Evolutionary conservation across 176 grass and related monocot species (phyloP), one percentile per base, ranked within the genome.

Genomic region (Avena atlantica): DNA sequence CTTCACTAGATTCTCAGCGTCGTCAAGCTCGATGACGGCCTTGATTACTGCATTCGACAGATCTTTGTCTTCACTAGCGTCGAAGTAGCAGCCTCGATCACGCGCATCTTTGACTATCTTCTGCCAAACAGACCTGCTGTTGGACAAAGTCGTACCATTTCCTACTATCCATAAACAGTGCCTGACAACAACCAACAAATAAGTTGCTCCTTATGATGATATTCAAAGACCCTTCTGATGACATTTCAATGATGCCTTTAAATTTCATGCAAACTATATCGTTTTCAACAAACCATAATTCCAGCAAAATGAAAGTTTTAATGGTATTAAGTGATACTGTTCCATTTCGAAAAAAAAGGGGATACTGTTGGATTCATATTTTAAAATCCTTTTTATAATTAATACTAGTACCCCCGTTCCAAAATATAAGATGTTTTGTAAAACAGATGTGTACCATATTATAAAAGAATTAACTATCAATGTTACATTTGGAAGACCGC

Each of bases 131-230:
- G 91, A 89, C 53, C 25, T 73, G 31, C 87, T 89, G 42, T 76
- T 84, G 15, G 68, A 67, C 24, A 92, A 83, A 4, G 84, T 92
- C 6, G 15, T 56, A 11, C 44, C 87, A 17, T 92, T 92, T 50
- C 87, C 91, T 47, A 92, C 64, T 47, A 92, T 83, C 91, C 87
- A 89, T 27, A 89, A 85, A 69, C 87, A 89, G 31, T 92, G 81
- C 56, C 80, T 86, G 84, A 0, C 6, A 80, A 60, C 2, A 44
- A 47, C 29, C 1, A 74, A 36, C 31, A 23, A 52, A 66, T 19
- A 78, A 24, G 23, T 10, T 73, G 36, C 14, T 76, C 8, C 48
- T 31, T 31, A 13, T 31, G 63, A 66, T 31, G 63, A 66, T 65
- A 27, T 72, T 47, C 5, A 27, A 29, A 47, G 69, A 47, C 3